Conservation (phyloP, 2,329 filamentous ascomycete species). For the Fusarium sacchari region DNA sequence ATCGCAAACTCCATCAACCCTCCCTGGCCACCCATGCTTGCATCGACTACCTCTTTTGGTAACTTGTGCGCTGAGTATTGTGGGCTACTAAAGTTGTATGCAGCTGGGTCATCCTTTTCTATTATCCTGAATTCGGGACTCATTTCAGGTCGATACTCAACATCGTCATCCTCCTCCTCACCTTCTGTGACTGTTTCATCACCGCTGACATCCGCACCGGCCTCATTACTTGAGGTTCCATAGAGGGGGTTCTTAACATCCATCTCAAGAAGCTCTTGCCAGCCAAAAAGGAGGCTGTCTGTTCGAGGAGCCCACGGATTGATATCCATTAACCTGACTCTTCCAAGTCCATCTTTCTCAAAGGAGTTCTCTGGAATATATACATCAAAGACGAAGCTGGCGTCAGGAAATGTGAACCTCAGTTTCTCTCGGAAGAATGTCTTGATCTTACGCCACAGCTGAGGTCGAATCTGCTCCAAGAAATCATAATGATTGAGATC, state of each 20-base stretch:
- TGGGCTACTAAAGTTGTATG: conserved; percentile 84
- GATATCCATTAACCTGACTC: conserved; percentile 89
- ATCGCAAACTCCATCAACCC: conserved; percentile 83
- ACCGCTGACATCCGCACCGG: conserved; percentile 50
- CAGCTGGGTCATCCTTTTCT: conserved; percentile 85
- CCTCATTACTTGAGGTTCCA: conserved; percentile 51
- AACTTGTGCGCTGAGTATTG: conserved; percentile 97
- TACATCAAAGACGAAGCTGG: conserved; percentile 88
- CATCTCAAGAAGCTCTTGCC: conserved; percentile 84
- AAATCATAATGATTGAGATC: conserved; percentile 94
- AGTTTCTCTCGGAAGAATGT: conserved; percentile 81
- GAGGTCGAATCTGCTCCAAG: conserved; percentile 69
- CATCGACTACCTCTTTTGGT: conserved; percentile 89
- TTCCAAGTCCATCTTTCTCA: conserved; percentile 69
- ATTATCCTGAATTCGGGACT: conserved; percentile 85
- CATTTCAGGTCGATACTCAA: conserved; percentile 66
- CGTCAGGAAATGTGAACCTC: conserved; percentile 82
- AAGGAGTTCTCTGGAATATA: conserved; percentile 79
- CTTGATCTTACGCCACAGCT: conserved; percentile 74
- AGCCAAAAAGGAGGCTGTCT: conserved; percentile 88
- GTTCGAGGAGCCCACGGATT: conserved; percentile 94
- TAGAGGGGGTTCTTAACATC: conserved; percentile 68
- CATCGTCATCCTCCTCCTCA: conserved; percentile 51
- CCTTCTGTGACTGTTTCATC: conserved; percentile 53
- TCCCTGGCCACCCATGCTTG: conserved; percentile 73